Conservation (phyloP, 495 filamentous ascomycete genomes). For the Chaetomium cochliodes region DNA sequence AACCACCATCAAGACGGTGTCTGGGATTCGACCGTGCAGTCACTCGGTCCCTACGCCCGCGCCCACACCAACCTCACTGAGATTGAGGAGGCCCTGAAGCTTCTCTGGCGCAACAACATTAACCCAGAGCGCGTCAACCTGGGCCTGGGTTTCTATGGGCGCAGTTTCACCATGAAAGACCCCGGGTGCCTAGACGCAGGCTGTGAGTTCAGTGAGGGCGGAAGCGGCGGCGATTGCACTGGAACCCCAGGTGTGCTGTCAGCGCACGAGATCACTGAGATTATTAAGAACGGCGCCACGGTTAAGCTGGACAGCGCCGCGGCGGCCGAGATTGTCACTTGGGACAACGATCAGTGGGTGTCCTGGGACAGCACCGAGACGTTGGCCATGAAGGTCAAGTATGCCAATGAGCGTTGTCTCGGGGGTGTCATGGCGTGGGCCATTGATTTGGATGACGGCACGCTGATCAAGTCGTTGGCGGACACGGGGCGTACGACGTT, state of each 20-base stretch:
- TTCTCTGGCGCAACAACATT: conserved; percentile 54
- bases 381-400: conserved; percentile 41
- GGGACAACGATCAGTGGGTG: conserved; percentile 46
- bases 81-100: conserved; percentile 48
- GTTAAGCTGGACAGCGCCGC: conserved; percentile 25
- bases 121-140: conserved; percentile 43
- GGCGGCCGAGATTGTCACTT: conserved; percentile 44
- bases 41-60: conserved; percentile 36
- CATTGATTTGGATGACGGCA: conserved; percentile 26
- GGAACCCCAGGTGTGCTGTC: conserved; percentile 37
- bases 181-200: conserved; percentile 29
- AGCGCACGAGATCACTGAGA: conserved; percentile 42
- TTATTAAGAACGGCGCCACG: conserved; percentile 28
- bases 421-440: conserved; percentile 36
- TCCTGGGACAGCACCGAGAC: conserved; percentile 47
- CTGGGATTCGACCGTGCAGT: conserved; percentile 32
- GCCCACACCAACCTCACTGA: conserved; percentile 60
- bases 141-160: conserved; percentile 57
- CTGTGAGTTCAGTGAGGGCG: conserved; percentile 35
- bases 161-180: conserved; percentile 35
- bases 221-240: conserved; percentile 37
- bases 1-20: conserved; percentile 28
- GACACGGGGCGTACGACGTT: conserved; percentile 1
- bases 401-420: conserved; percentile 36
- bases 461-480: conserved; percentile 10